Conservation (phyloP, 2,329 filamentous ascomycete genomes). For the Ophiostoma tasmaniense region DNA sequence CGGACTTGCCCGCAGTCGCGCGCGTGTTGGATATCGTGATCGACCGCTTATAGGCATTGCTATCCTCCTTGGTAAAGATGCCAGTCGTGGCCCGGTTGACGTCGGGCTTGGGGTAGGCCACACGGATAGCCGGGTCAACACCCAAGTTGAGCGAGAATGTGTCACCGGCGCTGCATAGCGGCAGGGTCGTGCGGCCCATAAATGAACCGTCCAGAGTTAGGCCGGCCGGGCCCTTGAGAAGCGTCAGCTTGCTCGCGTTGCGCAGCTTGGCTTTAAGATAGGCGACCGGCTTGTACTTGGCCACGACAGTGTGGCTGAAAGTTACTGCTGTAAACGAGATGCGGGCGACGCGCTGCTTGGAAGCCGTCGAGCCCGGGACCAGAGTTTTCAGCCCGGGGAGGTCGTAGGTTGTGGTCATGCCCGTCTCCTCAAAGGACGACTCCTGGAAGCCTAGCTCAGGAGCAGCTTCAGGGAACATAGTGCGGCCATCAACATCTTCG, state of each 20-base stretch:
- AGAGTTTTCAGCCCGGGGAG: conserved; percentile 51
- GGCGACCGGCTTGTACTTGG: conserved; percentile 51
- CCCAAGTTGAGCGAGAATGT: conserved; percentile 47
- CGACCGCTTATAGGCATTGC: conserved; percentile 40
- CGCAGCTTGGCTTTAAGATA: conserved; percentile 50
- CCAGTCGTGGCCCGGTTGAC: conserved; percentile 43
- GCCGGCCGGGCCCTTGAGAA: conserved; percentile 47
- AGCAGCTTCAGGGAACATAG: conserved; percentile 12
- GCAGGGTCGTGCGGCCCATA: conserved; percentile 47
- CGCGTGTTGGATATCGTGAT: conserved; percentile 45
- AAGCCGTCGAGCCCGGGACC: conserved; percentile 39
- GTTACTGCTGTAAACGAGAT: conserved; percentile 38
- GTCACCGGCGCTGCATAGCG: conserved; percentile 48
- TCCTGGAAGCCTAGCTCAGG: conserved; percentile 40
- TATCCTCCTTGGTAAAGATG: conserved; percentile 46
- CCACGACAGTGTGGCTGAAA: conserved; percentile 50
- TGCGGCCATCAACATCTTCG: conserved; percentile 4
- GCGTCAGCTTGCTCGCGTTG: conserved; percentile 47
- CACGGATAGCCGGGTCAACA: conserved; percentile 49
- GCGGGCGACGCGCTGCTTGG: conserved; percentile 52
- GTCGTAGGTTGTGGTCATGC: conserved; percentile 53
- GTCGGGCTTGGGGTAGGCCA: conserved; percentile 48
- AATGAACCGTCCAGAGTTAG: conserved; percentile 57
- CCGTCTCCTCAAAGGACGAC: conserved; percentile 48
- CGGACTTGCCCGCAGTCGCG: conserved; percentile 29